These are phyloP conservation scores for Talaromyces amestolkiae DNA, from an alignment of 2,329 filamentous ascomycete species.

Conservation along the genomic window DNA sequence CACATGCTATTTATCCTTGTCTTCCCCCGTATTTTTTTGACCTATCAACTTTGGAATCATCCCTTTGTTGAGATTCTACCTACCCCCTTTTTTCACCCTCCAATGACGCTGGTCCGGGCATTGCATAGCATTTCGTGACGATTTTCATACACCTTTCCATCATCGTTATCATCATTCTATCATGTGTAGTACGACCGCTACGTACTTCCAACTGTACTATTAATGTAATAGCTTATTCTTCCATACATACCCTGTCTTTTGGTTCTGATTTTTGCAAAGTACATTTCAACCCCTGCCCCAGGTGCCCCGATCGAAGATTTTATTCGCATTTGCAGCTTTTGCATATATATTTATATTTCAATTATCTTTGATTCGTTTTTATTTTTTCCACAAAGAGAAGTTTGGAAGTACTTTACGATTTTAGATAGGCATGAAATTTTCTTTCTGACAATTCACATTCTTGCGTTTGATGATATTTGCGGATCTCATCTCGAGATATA, in stretches of 20 bases:
- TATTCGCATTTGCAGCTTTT: neutral
- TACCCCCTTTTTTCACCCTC: neutral
- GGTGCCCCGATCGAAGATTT: neutral
- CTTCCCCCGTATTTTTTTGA: neutral
- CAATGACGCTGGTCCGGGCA: constrained; percentile 11
- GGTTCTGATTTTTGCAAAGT: neutral
- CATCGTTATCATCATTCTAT: neutral
- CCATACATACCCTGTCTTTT: constrained; percentile 1
- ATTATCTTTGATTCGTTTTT: neutral
- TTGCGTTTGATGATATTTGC: neutral
- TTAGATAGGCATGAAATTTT: neutral
- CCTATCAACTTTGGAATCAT: neutral
- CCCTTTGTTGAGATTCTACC: neutral
- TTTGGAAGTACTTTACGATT: neutral
- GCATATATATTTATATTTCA: neutral
- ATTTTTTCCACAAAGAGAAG: neutral
- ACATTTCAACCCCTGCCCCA: neutral
- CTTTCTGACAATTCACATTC: neutral
- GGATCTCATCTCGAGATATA: too few species aligned
- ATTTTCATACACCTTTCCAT: neutral
- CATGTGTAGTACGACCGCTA: neutral
- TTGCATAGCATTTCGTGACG: constrained; percentile 11
- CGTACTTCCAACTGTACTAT: constrained; percentile 6
- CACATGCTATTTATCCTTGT: neutral
- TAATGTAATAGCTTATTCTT: constrained; percentile 6